Evolutionary conservation across 2,329 filamentous ascomycete genomes (phyloP).

Genomic region (Amphichorda felina): DNA sequence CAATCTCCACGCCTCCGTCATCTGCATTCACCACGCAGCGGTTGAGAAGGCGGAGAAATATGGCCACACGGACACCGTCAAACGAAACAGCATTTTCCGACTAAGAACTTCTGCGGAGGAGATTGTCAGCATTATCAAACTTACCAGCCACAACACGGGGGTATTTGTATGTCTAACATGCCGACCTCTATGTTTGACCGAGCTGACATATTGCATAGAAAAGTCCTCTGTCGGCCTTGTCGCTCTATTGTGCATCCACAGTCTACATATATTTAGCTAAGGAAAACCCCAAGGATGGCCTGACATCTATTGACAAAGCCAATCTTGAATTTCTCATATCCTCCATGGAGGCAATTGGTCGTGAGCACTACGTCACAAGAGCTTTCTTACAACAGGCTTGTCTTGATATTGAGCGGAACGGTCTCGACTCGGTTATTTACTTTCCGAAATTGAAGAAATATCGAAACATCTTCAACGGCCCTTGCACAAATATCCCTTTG

Average conservation of each 20-base stretch:
- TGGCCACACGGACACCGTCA: slow-evolving; percentile 50
- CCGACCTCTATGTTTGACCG: not conserved
- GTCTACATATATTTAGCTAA: slow-evolving; percentile 75
- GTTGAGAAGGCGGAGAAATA: slow-evolving; percentile 72
- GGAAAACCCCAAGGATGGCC: slow-evolving; percentile 45
- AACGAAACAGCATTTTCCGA: slow-evolving; percentile 58
- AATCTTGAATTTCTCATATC: slow-evolving; percentile 65
- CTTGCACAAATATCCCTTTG: slow-evolving; percentile 30
- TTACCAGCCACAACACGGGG: slow-evolving; percentile 57
- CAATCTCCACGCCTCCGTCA: slow-evolving; percentile 76
- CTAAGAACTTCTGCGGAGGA: slow-evolving; percentile 74
- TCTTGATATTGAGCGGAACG: slow-evolving; percentile 59
- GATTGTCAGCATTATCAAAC: slow-evolving; percentile 71
- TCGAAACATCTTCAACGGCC: slow-evolving; percentile 14
- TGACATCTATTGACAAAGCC: slow-evolving; percentile 30
- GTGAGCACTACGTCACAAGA: slow-evolving; percentile 62
- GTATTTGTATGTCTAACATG: slow-evolving; percentile 3
- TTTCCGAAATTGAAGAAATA: slow-evolving; percentile 23
- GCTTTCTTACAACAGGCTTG: slow-evolving; percentile 79
- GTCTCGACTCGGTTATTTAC: slow-evolving; percentile 20
- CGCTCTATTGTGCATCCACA: slow-evolving; percentile 72
- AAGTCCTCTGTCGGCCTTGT: slow-evolving; percentile 46
- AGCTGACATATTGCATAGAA: slow-evolving; percentile 11
- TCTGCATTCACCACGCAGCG: slow-evolving; percentile 81
- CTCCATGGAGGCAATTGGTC: slow-evolving; percentile 67